Conservation (phyloP, 2,329 filamentous ascomycete genomes). For the Gnomoniopsis sp. region DNA sequence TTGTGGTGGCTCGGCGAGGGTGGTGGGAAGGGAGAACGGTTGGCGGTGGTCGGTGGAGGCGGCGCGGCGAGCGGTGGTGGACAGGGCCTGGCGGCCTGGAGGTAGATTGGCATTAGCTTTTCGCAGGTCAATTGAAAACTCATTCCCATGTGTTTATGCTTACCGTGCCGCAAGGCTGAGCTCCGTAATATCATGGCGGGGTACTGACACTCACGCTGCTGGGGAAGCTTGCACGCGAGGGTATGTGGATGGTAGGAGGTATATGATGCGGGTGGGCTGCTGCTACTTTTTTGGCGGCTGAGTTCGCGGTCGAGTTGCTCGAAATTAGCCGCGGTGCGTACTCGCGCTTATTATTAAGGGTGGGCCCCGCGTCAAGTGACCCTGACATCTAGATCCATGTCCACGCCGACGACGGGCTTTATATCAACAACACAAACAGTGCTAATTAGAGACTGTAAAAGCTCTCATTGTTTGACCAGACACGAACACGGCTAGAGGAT, state of each 20-base stretch:
- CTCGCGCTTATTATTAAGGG: not conserved
- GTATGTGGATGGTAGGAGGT: too few species aligned
- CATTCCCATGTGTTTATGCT: constrained; percentile 18
- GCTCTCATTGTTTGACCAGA: too few species aligned
- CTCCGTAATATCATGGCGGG: constrained; percentile 55
- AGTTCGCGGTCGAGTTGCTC: not conserved
- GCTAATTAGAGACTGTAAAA: too few species aligned
- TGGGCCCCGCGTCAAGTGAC: not conserved
- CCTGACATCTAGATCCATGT: too few species aligned
- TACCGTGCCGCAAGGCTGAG: constrained; percentile 52
- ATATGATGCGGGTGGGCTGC: not conserved
- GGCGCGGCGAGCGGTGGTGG: constrained; percentile 33
- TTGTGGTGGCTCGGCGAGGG: constrained; percentile 21
- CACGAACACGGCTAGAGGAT: not conserved
- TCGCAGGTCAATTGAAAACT: not conserved
- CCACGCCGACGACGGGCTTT: too few species aligned
- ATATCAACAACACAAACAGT: too few species aligned
- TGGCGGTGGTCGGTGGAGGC: constrained; percentile 32
- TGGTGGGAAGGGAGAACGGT: constrained; percentile 23
- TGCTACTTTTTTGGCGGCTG: constrained; percentile 4
- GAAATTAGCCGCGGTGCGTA: not conserved
- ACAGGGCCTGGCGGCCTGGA: constrained; percentile 51
- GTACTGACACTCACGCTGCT: constrained; percentile 25
- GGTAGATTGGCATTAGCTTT: not conserved
- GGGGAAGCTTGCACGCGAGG: constrained; percentile 6